Conservation (phyloP, 305 asterid species). For the Rubia occidens region DNA sequence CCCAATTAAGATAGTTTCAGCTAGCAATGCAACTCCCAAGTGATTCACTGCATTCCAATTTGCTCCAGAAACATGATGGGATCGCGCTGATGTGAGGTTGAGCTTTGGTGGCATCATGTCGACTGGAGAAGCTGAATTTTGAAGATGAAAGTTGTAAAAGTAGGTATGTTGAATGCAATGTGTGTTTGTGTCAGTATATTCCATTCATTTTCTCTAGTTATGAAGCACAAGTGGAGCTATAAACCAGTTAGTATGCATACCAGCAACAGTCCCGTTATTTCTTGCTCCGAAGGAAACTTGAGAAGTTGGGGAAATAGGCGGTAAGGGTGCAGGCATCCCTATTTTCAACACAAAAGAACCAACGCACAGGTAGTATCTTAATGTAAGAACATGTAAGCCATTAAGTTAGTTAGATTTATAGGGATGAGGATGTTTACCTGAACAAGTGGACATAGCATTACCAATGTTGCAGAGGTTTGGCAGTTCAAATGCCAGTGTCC, state of each 20-base stretch:
- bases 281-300: slow-evolving; percentile 41
- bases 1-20: slow-evolving; percentile 9
- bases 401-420: not conserved
- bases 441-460: slow-evolving; percentile 34
- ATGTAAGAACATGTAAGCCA: not conserved
- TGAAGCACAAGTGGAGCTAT: not conserved
- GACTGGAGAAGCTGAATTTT: slow-evolving; percentile 47
- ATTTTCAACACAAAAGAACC: slow-evolving; percentile 4
- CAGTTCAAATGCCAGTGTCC: slow-evolving; percentile 52
- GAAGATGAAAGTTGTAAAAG: not conserved
- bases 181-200: not conserved
- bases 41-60: slow-evolving; percentile 17
- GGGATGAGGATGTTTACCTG: slow-evolving; percentile 27
- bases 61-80: slow-evolving; percentile 9
- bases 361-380: not conserved
- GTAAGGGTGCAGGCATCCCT: slow-evolving; percentile 26
- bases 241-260: slow-evolving; percentile 22
- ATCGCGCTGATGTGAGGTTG: slow-evolving; percentile 27
- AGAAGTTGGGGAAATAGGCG: slow-evolving; percentile 32
- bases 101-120: slow-evolving; percentile 32
- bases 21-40: slow-evolving; percentile 10
- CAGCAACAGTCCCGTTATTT: slow-evolving; percentile 38
- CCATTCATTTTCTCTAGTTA: not conserved
- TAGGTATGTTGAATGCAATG: rapidly evolving
- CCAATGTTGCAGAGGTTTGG: slow-evolving; percentile 46